Conservation (phyloP, 306 rosid genomes). For the Inga leiocalycina region DNA sequence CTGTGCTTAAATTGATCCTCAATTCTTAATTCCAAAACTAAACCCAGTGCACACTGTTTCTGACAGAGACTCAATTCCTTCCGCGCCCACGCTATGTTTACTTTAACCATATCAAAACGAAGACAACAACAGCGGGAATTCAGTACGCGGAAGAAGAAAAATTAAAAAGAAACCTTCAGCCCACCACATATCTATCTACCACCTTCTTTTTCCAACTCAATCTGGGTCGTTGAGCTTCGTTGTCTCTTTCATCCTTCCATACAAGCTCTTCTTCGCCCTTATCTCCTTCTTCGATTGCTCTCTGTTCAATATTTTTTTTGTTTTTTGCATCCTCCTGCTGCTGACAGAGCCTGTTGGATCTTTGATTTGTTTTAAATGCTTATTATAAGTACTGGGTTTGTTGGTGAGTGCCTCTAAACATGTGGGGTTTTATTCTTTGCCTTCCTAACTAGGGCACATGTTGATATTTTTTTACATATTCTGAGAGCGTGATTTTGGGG, state of each 20-base stretch:
- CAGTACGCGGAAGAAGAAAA: constrained; percentile 44
- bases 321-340: constrained; percentile 29
- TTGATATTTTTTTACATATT: constrained; percentile 40
- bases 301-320: neutral
- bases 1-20: neutral
- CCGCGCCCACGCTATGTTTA: constrained; percentile 41
- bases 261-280: constrained; percentile 4
- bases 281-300: constrained; percentile 19
- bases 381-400: constrained; percentile 47
- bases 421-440: constrained; percentile 70
- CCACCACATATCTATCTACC: constrained; percentile 33
- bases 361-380: constrained; percentile 38
- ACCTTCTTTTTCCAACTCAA: constrained; percentile 38
- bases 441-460: constrained; percentile 49
- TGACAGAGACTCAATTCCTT: constrained; percentile 56
- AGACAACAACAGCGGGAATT: constrained; percentile 20
- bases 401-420: constrained; percentile 54
- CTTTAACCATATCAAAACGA: constrained; percentile 12
- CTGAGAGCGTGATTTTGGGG: constrained; percentile 55
- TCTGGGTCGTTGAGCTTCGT: constrained; percentile 43
- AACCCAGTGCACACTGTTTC: constrained; percentile 30
- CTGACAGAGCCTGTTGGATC: constrained; percentile 56
- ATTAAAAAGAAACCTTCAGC: constrained; percentile 3
- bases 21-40: neutral
- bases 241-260: constrained; percentile 35